Base-by-base conservation (phyloP, 2,329 filamentous ascomycete species). In the Catunica adiposa region DNA sequence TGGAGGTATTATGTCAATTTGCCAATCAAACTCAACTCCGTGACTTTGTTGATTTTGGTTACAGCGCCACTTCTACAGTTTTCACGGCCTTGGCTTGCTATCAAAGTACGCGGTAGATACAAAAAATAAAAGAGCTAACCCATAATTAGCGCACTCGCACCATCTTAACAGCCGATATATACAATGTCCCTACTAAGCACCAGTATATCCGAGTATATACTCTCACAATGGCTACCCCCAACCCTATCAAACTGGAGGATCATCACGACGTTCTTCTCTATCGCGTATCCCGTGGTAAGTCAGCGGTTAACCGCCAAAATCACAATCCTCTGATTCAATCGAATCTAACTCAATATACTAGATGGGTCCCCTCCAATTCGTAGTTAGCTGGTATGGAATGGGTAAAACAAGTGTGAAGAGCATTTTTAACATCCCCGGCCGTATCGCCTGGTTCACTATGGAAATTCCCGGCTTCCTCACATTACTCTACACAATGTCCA, bases 371-470 rank as follows among this genome's bases (percentile, higher is more conserved):
- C 53, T 79, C 22, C 89, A 95, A 79, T 94, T 84, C 83, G 58
- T 82, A 56, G 70, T 76, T n/a, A 76, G 79, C 56, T 95, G 80
- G 77, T 92, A 96, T 67, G 86, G 86, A 53, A 88, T 90, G 73
- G 92, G 92, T 67, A 97, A 97, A 70, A 95, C 89, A 2, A 94
- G 88, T 2, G 76, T 81, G 17, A 65, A 74, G 2, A 89, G 84
- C 62, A 71, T 71, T 11, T 73, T 92, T 66, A 98, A 98, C 69
- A 68, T 97, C n/a, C 86, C 89, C 1, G 92, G 92, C 59, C 86
- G 86, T 62, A 72, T 87, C 60, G 89, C 80, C 57, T 98, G 92
- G 92, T 76, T 85, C 56, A 78, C 82, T 1, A 96, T 96, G 88
- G 92, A 98, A 68, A 71, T 78, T 14, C 82, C 86, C 0, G 88